phyloP scores from a whole-genome alignment of 1,139 yeast species.

The Cylindricascospora bacillispora region DNA sequence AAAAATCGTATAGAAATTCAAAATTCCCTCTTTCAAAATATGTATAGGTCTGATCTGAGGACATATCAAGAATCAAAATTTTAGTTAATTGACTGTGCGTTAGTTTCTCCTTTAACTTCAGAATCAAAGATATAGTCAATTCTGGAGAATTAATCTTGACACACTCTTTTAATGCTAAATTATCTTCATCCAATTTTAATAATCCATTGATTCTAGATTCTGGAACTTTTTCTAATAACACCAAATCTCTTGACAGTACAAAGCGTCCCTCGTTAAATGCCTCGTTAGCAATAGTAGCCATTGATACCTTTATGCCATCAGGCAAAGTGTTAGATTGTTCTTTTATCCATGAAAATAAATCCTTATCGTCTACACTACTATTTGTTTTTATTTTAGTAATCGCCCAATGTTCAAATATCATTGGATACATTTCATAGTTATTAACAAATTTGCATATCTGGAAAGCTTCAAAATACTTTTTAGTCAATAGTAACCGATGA shows the following conservation, averaged over 20 bases:
- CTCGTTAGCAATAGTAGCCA: constrained; percentile 48
- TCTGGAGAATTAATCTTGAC: constrained; percentile 56
- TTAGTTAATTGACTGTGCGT: constrained; percentile 45
- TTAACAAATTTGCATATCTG: constrained; percentile 35
- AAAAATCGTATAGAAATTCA: constrained; percentile 37
- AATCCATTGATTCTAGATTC: constrained; percentile 50
- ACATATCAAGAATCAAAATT: constrained; percentile 33
- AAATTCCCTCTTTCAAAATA: constrained; percentile 27
- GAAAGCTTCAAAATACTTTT: constrained; percentile 50
- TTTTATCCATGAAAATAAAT: constrained; percentile 41
- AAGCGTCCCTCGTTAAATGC: constrained; percentile 81
- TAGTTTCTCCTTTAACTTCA: constrained; percentile 36
- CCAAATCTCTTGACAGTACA: constrained; percentile 49
- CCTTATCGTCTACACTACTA: constrained; percentile 42
- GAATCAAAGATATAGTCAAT: constrained; percentile 47
- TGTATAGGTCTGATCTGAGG: constrained; percentile 34
- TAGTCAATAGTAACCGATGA: constrained; percentile 45
- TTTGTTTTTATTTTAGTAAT: constrained; percentile 51
- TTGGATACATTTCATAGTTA: constrained; percentile 6
- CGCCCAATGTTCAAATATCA: constrained; percentile 73
- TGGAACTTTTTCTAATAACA: constrained; percentile 58
- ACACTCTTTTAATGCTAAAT: constrained; percentile 56
- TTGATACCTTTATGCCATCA: constrained; percentile 32
- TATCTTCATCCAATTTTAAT: constrained; percentile 60
- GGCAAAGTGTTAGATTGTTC: constrained; percentile 24